These are phyloP conservation scores for Myxozyma neotropica DNA, from an alignment of 805 yeast genomes.

Conservation along the genomic window DNA sequence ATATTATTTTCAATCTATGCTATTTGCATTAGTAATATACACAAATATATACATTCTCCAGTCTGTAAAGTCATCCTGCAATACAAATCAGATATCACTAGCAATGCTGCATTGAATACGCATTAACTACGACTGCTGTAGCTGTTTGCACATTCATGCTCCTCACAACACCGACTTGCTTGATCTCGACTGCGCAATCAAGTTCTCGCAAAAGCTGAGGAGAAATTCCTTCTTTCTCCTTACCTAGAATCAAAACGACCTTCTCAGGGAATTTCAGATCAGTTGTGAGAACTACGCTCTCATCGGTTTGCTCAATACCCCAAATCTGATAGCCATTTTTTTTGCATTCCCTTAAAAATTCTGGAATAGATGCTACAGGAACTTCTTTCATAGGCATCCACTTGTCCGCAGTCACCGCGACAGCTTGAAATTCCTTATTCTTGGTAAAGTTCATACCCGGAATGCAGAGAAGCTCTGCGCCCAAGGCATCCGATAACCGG, in stretches of 20 bases:
- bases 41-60: neutral
- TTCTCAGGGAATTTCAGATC: conserved; percentile 75
- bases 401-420: conserved; percentile 90
- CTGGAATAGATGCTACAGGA: conserved; percentile 54
- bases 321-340: conserved; percentile 80
- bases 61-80: neutral
- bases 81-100: neutral
- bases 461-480: conserved; percentile 80
- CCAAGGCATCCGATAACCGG: conserved; percentile 86
- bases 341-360: conserved; percentile 62
- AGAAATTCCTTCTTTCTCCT: conserved; percentile 88
- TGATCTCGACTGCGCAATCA: conserved; percentile 86
- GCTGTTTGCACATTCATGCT: conserved; percentile 98
- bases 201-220: conserved; percentile 79
- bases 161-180: conserved; percentile 87
- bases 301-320: conserved; percentile 91
- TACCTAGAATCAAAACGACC: conserved; percentile 77
- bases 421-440: conserved; percentile 74
- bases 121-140: conserved; percentile 90
- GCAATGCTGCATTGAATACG: conserved; percentile 74
- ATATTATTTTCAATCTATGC: too few species aligned
- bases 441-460: conserved; percentile 66
- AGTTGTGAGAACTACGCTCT: conserved; percentile 69
- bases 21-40: too few species aligned
- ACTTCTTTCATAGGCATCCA: conserved; percentile 96